Conservation (phyloP, 1,139 yeast genomes). For the Saccharomyces hybrid region DNA sequence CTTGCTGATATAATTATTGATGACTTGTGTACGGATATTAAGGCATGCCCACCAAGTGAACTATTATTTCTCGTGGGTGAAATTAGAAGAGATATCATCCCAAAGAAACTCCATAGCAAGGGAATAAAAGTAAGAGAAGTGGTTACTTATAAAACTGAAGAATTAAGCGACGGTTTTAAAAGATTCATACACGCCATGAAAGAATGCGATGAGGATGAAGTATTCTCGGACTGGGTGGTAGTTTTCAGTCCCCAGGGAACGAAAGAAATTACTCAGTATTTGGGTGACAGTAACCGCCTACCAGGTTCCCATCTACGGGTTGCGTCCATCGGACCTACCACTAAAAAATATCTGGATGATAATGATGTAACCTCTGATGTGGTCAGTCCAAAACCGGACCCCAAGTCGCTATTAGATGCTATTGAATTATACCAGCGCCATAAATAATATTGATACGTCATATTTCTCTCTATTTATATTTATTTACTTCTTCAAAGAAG, state of each 20-base stretch:
- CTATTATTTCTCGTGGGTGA: constrained; percentile 83
- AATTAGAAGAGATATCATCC: constrained; percentile 74
- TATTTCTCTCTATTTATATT: not conserved
- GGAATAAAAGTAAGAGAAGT: constrained; percentile 51
- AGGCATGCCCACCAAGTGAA: constrained; percentile 14
- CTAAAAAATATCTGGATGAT: constrained; percentile 52
- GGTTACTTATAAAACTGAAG: constrained; percentile 62
- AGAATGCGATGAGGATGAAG: not conserved
- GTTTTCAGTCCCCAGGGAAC: constrained; percentile 94
- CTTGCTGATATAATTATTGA: constrained; percentile 57
- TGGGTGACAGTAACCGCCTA: constrained; percentile 16
- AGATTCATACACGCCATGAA: constrained; percentile 32
- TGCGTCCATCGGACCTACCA: constrained; percentile 93
- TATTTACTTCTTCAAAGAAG: not conserved
- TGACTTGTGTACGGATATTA: constrained; percentile 31
- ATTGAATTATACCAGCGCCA: constrained; percentile 15
- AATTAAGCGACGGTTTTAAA: constrained; percentile 40
- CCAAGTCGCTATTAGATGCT: constrained; percentile 44
- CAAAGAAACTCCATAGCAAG: constrained; percentile 43
- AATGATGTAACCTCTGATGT: constrained; percentile 52
- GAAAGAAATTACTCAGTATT: constrained; percentile 44
- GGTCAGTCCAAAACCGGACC: constrained; percentile 69
- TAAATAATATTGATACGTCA: not conserved
- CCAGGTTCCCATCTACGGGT: constrained; percentile 35
- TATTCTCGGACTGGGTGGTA: constrained; percentile 53